Percentiles rank a stretch among this genome's conserved stretches.
These are phyloP conservation scores for Rubia peregrina DNA, from an alignment of 305 asterid genomes.

Conservation along the genomic window DNA sequence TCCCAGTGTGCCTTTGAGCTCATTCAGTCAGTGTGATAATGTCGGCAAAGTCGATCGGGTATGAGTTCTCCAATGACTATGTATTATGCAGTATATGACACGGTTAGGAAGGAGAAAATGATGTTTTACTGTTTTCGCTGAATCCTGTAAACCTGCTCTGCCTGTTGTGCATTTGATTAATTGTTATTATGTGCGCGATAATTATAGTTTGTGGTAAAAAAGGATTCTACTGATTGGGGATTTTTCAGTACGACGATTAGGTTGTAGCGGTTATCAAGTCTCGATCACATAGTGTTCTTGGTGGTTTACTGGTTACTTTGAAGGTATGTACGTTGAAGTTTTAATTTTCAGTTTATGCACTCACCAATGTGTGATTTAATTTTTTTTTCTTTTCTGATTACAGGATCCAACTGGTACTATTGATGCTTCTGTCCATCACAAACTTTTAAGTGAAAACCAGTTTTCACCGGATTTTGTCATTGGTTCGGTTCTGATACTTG, in stretches of 20 bases:
- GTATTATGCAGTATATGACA: neutral
- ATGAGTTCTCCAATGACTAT: conserved; percentile 9
- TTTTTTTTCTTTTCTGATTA: conserved; percentile 25
- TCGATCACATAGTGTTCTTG: conserved; percentile 61
- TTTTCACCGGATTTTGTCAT: conserved; percentile 45
- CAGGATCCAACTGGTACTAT: conserved; percentile 90
- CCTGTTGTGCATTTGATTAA: neutral
- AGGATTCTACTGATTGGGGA: neutral
- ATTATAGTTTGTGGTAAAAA: neutral
- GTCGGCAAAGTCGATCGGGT: conserved; percentile 56
- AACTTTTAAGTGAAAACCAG: conserved; percentile 48
- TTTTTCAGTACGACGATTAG: conserved; percentile 32
- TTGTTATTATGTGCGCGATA: neutral
- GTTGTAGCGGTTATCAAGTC: conserved; percentile 79
- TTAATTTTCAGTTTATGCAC: neutral
- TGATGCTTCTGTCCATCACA: conserved; percentile 76
- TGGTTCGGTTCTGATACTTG: conserved; percentile 70
- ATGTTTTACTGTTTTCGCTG: neutral
- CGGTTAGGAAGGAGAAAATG: neutral
- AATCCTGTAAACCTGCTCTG: neutral
- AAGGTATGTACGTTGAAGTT: conserved; percentile 41
- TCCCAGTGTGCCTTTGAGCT: conserved; percentile 49
- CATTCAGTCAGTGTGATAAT: conserved; percentile 44
- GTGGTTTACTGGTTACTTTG: conserved; percentile 61
- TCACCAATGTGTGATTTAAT: conserved; percentile 7